These are phyloP conservation scores for Candida boidinii DNA, from an alignment of 805 yeast genomes.

Conservation along the genomic window DNA sequence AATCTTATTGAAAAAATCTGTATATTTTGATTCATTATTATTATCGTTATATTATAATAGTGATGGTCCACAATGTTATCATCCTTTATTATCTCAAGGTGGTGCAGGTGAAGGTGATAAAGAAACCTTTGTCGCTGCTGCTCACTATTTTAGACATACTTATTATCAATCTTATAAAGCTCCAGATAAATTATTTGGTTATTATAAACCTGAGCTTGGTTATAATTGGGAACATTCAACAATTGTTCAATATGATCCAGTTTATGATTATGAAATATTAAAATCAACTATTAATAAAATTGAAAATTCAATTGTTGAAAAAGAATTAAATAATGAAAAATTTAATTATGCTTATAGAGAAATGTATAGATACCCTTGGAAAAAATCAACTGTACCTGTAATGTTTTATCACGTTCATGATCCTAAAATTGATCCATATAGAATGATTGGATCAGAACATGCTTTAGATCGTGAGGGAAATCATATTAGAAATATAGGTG, in stretches of 20 bases:
- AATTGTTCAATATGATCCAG: conserved; percentile 22
- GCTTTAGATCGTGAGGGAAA: conserved; percentile 6
- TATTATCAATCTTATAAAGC: conserved; percentile 40
- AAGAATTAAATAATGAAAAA: neutral
- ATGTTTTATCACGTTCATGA: conserved; percentile 33
- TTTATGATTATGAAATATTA: conserved; percentile 17
- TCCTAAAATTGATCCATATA: conserved; percentile 42
- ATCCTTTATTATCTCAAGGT: conserved; percentile 53
- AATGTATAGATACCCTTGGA: conserved; percentile 11
- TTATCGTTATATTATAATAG: conserved; percentile 58
- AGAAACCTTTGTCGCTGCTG: conserved; percentile 64
- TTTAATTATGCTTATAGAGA: conserved; percentile 7
- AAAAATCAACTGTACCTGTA: conserved; percentile 11
- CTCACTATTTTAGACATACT: conserved; percentile 34
- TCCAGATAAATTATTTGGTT: conserved; percentile 15
- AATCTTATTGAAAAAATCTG: conserved; percentile 43
- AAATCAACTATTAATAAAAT: conserved; percentile 5
- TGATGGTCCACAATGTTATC: conserved; percentile 51
- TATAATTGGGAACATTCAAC: conserved; percentile 19
- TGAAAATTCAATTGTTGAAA: conserved; percentile 2
- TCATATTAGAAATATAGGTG: conserved; percentile 12
- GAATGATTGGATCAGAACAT: conserved; percentile 5
- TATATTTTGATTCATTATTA: conserved; percentile 49
- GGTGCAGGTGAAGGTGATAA: conserved; percentile 70
- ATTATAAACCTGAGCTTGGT: conserved; percentile 7